Base-by-base conservation (phyloP, 1,284 basidiomycete species). In the Pterulicium gracile region DNA sequence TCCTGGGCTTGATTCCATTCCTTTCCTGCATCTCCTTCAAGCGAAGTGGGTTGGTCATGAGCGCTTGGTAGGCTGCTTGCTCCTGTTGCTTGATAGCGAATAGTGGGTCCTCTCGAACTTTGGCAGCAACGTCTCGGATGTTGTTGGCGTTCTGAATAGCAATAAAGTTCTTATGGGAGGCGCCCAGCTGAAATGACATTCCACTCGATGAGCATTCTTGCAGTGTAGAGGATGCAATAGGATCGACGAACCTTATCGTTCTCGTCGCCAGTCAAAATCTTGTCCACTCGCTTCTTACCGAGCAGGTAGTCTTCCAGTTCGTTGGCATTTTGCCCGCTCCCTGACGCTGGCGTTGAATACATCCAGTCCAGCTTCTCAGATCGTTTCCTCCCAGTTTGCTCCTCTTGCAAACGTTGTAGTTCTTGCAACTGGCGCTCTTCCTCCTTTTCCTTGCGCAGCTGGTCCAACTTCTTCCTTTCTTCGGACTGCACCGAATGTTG, bases 271-370 rank as follows among this genome's bases (percentile, higher is more conserved):
- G 81, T 89, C 51, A 98, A 66, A 20, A 97, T 86, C 67, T 98
- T 93, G 64, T 98, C 96, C 1, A 98, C 94, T 46, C 95, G 70
- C 69, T 95, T 97, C 77, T 98, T 98, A n/a, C 95, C 96, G 22
- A 98, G 72, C 3, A 98, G 69, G 59, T 98, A 98, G 55, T 95
- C 92, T 68, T 98, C 96, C 55, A 98, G 66, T 51, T 98, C 95
- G 54, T 89, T 91, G 22, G 87, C 66, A 53, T 91, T 95, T 54
- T 88, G 80, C 48, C 70, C 83, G 50, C 74, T 82, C 13, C 87
- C 89, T 3, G 85, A 80, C 0, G 89, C 88, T 1, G 96, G 95
- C 1, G 95, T 96, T 13, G 94, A 74, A 68, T 98, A 98, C 90
- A 98, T 95, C 96, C 96, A 98, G 62, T 98, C 95, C 45, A 98